Evolutionary conservation across 1,284 basidiomycete genomes (phyloP).

Genomic region (Clitocybe nebularis): DNA sequence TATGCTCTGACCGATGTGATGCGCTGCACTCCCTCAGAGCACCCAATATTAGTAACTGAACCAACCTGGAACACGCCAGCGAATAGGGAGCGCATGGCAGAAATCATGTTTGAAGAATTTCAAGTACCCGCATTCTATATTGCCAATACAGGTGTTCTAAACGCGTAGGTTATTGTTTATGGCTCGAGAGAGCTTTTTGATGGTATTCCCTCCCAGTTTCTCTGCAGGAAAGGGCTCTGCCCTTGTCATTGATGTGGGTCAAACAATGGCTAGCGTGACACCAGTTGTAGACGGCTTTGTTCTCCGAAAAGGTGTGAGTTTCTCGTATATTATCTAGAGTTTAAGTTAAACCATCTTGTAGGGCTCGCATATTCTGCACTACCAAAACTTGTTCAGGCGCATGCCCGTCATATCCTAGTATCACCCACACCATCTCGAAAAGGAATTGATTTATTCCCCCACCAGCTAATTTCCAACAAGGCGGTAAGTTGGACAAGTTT

Average conservation of each 20-base stretch:
- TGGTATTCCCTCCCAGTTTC: conserved; percentile 59
- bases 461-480: conserved; percentile 87
- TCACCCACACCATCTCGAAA: conserved; percentile 44
- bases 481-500: conserved; percentile 33
- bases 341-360: conserved; percentile 22
- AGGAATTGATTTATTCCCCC: conserved; percentile 67
- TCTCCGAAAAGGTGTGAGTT: conserved; percentile 76
- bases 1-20: conserved; percentile 77
- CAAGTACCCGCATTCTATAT: conserved; percentile 95
- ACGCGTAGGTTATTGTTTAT: conserved; percentile 60
- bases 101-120: conserved; percentile 97
- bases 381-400: conserved; percentile 74
- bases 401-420: conserved; percentile 63
- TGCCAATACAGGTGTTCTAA: conserved; percentile 93
- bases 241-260: conserved; percentile 91
- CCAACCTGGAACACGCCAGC: conserved; percentile 93
- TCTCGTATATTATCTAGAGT: no score
- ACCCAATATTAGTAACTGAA: conserved; percentile 93
- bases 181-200: background rate
- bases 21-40: conserved; percentile 73
- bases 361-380: conserved; percentile 69
- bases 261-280: conserved; percentile 84
- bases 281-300: conserved; percentile 99
- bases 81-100: conserved; percentile 89
- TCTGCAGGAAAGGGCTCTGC: conserved; percentile 96